Conservation (phyloP, 2,329 filamentous ascomycete species). For the Xylariaceae sp. region DNA sequence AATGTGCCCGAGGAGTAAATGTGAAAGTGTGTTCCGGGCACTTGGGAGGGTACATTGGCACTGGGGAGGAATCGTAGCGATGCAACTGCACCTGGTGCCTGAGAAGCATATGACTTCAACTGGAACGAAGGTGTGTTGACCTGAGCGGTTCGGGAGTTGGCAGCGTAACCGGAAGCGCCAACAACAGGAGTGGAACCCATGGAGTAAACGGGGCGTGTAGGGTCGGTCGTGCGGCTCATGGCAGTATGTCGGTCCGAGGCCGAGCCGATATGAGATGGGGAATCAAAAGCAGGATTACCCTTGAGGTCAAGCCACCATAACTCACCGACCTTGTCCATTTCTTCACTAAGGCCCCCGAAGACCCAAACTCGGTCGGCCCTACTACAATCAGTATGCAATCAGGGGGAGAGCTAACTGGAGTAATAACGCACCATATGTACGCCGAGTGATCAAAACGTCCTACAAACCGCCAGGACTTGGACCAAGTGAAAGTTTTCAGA, state of each 20-base stretch:
- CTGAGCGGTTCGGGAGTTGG: constrained; percentile 62
- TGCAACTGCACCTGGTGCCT: constrained; percentile 82
- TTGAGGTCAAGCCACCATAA: constrained; percentile 97
- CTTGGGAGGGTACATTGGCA: constrained; percentile 78
- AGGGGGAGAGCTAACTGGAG: not conserved
- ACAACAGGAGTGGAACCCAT: constrained; percentile 47
- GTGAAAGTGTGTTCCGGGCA: constrained; percentile 90
- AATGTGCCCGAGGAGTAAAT: constrained; percentile 89
- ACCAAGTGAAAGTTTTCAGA: constrained; percentile 97
- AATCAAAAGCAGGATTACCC: constrained; percentile 78
- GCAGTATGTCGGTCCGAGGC: constrained; percentile 43
- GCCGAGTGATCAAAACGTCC: constrained; percentile 91
- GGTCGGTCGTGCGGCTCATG: constrained; percentile 40
- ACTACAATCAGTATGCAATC: constrained; percentile 16
- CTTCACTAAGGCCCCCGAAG: constrained; percentile 87
- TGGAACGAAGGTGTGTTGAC: constrained; percentile 63
- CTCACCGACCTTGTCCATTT: constrained; percentile 95
- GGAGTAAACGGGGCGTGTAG: constrained; percentile 49
- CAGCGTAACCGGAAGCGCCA: constrained; percentile 59
- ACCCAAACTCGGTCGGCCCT: constrained; percentile 85
- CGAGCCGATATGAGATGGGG: constrained; percentile 52
- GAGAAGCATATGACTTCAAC: constrained; percentile 69
- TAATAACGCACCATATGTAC: constrained; percentile 65
- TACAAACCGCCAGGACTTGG: constrained; percentile 90
- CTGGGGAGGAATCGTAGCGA: constrained; percentile 86